Evolutionary conservation across 202 grass and related monocot genomes (phyloP).

Genomic region (Schoenoplectus tabernaemontani): DNA sequence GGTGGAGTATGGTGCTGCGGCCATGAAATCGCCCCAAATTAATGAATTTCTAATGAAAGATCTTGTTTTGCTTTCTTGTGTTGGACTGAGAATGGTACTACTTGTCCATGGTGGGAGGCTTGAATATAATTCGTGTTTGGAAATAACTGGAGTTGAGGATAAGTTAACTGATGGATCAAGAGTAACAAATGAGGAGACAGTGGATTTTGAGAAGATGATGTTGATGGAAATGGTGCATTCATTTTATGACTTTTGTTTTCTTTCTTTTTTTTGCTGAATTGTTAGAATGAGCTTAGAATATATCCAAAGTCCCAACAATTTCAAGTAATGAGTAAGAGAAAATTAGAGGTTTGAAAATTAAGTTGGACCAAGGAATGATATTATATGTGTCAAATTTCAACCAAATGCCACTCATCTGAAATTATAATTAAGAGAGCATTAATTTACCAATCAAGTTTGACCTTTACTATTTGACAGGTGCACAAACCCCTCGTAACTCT

Average conservation of each 20-base stretch:
- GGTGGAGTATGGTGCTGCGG: slow-evolving; percentile 85
- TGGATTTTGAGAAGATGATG: slow-evolving; percentile 97
- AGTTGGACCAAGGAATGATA: neutral
- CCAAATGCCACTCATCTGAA: neutral
- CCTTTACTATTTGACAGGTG: slow-evolving; percentile 16
- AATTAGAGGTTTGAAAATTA: neutral
- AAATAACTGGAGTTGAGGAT: slow-evolving; percentile 45
- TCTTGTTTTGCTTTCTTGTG: slow-evolving; percentile 70
- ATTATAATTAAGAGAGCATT: neutral
- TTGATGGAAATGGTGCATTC: slow-evolving; percentile 59
- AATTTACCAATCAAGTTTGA: neutral
- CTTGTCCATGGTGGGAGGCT: slow-evolving; percentile 65
- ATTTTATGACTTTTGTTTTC: neutral
- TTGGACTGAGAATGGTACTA: slow-evolving; percentile 61
- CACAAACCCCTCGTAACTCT: slow-evolving; percentile 77
- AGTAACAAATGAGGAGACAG: slow-evolving; percentile 58
- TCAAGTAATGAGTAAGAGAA: neutral
- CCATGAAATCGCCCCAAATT: slow-evolving; percentile 71
- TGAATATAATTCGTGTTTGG: slow-evolving; percentile 80
- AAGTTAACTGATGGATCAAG: slow-evolving; percentile 80
- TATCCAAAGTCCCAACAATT: neutral
- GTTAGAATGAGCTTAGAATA: neutral
- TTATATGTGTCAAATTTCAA: neutral
- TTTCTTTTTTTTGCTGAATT: neutral
- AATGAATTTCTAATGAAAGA: slow-evolving; percentile 71